These are phyloP conservation scores for Fusarium sp. DNA, from an alignment of 2,329 filamentous ascomycete species.

Conservation along the genomic window DNA sequence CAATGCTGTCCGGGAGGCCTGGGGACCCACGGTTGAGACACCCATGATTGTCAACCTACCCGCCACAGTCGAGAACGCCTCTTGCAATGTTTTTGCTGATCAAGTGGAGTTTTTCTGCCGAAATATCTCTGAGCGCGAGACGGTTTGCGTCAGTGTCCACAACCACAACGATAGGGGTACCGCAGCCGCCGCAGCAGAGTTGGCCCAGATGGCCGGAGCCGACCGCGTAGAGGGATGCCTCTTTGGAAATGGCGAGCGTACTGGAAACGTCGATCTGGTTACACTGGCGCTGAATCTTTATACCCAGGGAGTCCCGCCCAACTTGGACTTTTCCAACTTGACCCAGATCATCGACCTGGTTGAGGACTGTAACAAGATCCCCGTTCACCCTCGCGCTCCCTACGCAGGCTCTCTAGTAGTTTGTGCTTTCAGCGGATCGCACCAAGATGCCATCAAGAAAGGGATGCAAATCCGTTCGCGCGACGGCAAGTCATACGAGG, in stretches of 20 bases:
- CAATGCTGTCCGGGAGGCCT: constrained; percentile 92
- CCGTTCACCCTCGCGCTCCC: neutral
- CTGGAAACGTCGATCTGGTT: neutral
- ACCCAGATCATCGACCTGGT: neutral
- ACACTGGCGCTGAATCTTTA: neutral
- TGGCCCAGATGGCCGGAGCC: neutral
- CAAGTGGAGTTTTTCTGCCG: constrained; percentile 96
- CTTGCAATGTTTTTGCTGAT: constrained; percentile 95
- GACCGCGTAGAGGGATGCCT: neutral
- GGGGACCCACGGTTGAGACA: constrained; percentile 82
- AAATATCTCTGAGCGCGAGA: constrained; percentile 85
- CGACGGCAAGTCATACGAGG: neutral
- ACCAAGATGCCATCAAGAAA: neutral
- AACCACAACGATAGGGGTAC: neutral
- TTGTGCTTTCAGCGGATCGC: neutral
- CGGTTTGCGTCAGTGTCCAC: constrained; percentile 73
- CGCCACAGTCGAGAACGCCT: constrained; percentile 94
- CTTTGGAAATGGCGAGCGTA: neutral
- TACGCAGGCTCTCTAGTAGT: neutral
- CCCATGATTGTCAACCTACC: constrained; percentile 98
- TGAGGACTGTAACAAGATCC: neutral
- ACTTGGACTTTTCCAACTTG: neutral
- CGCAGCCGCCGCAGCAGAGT: neutral
- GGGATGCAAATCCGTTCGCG: neutral
- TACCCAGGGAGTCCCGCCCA: neutral